Conservation (phyloP, 208 protist species). For the Endotrypanum monterogeii region DNA sequence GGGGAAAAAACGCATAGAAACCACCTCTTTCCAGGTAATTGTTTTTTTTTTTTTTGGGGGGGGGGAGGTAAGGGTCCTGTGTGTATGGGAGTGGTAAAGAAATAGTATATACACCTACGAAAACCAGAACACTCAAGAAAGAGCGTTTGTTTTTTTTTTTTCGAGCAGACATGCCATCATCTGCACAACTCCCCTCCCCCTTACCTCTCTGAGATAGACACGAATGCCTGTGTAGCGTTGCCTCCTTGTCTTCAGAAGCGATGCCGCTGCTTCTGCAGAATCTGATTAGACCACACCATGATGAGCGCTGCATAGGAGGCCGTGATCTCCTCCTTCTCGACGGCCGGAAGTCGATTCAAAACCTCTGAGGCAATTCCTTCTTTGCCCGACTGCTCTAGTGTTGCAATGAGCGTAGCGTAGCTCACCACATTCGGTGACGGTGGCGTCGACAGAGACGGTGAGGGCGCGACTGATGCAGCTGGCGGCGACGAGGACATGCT, state of each 20-base stretch:
- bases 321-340: constrained; percentile 84
- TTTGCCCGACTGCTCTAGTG: constrained; percentile 81
- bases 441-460: constrained; percentile 17
- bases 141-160: no score
- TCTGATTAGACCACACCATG: constrained; percentile 84
- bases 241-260: constrained; percentile 25
- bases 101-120: no score
- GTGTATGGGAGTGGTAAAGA: no score
- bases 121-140: no score
- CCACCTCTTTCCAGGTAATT: no score
- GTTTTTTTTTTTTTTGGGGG: no score
- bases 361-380: constrained; percentile 54
- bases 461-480: neutral
- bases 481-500: neutral
- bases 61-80: no score
- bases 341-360: constrained; percentile 60
- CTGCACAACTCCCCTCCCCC: no score
- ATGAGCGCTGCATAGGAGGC: constrained; percentile 87
- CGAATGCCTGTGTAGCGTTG: neutral
- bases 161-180: neutral
- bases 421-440: constrained; percentile 75
- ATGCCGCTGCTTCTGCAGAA: constrained; percentile 34
- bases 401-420: constrained; percentile 86
- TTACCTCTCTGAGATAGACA: neutral
- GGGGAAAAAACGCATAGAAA: neutral